Evolutionary conservation across 208 protist genomes (phyloP), one percentile per base, ranked within the genome.

Genomic region (Porcisia hertigi): DNA sequence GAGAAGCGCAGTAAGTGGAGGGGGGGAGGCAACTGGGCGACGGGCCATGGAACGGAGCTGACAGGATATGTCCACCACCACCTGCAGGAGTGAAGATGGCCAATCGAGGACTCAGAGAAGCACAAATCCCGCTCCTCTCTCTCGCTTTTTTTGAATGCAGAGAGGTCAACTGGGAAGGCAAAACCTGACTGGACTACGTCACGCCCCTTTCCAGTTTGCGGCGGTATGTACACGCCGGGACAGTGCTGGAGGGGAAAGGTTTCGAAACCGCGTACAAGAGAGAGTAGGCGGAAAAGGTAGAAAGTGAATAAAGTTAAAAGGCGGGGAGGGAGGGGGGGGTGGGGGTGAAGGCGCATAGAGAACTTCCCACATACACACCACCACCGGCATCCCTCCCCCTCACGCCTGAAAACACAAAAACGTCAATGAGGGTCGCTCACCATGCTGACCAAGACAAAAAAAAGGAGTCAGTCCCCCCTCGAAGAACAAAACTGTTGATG

Each of bases 381-480:
- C 47, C 47, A 12, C 47, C 47, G 47, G 47, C 11, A 5, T 12
- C 47, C 47, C 11, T 12, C 11, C 47, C 47, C 47, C 11, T 52
- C 47, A 52, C 11, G 47, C 25, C 23, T 1, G 34, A 67, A 67
- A 14, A 8, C 6, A 30, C 14, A 67, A 67, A n/a, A 67, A 43
- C 41, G 20, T 47, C 62, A 36, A 67, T 67, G 62, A 67, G 3
- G 3, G 62, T 36, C 54, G 5, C 12, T 58, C 18, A 47, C 23
- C 41, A 72, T 30, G 65, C 16, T 57, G 47, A 52, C 11, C 25
- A 34, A 25, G 74, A 73, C 30, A 30, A 76, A 53, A 66, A 47
- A 74, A 79, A 41, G 12, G 58, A 60, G 41, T 52, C 39, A 74
- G 49, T 36, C 4, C 6, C 1, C 1, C 47, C 47, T 41, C 45